Conservation (phyloP, 805 yeast genomes). For the Saccharomycopsis sp. region DNA sequence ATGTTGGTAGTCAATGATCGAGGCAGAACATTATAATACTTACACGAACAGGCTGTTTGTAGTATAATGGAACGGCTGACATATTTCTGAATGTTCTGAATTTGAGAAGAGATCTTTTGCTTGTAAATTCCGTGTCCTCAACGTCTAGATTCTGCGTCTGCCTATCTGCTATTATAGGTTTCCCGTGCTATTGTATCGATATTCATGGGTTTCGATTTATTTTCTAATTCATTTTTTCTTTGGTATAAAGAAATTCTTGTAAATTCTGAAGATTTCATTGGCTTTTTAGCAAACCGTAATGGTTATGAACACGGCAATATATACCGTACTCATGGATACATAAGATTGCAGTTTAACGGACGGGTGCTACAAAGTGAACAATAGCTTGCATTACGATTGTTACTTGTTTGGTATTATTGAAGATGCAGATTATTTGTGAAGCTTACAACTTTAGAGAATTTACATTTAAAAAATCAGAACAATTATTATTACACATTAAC, state of each 20-base stretch:
- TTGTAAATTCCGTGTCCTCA: background rate
- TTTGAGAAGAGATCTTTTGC: background rate
- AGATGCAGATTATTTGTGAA: no score
- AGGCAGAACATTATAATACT: no score
- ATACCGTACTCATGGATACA: background rate
- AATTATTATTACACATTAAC: no score
- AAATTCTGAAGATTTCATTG: background rate
- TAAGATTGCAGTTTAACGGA: no score
- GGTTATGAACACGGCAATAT: background rate
- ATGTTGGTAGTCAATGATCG: background rate
- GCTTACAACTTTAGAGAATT: no score
- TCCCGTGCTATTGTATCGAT: no score
- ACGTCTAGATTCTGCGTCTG: background rate
- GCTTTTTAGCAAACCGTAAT: background rate
- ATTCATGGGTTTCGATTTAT: background rate
- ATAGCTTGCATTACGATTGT: no score
- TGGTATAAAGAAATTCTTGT: background rate
- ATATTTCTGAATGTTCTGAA: conserved; percentile 25
- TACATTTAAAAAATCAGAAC: no score
- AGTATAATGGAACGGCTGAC: conserved; percentile 51
- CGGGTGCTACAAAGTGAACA: no score
- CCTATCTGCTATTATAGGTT: background rate
- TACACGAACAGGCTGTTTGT: conserved; percentile 57
- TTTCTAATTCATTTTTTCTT: background rate
- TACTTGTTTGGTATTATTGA: no score